Evolutionary conservation across 768 basidiomycete genomes (phyloP), one percentile per base, ranked within the genome.

Genomic region (Cystoderma amianthinum): DNA sequence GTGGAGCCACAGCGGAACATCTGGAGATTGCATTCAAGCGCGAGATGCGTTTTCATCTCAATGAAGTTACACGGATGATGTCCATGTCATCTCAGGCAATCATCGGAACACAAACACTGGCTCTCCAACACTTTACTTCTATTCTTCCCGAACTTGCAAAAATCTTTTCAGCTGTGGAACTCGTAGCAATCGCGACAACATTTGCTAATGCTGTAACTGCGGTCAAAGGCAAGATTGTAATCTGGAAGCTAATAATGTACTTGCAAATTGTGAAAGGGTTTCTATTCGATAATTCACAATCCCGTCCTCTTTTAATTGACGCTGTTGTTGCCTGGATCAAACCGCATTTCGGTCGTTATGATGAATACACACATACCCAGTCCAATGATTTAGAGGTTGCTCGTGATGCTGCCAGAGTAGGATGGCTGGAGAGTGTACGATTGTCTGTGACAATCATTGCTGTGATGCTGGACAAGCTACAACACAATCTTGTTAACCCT

Each of bases 101-200:
- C 58, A 91, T 98, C 37, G 95, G 95, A 38, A 95, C 95, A 2
- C 95, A 98, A 56, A 92, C 91, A 1, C 83, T 95, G 45, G 92
- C 92, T 4, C 69, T 96, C 10, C 91, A 94, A 55, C 86, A 93
- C 61, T 97, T 96, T 57, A 85, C 90, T 2, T 85, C 89, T 17
- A 87, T 95, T 47, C 69, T 98, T 7, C 92, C 94, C 3, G 88
- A 92, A 55, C 70, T 97, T 15, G 71, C 80, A 23, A 82, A 86
- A 52, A 81, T 93, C 15, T 93, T 90, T 55, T 62, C 76, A 12
- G 80, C 75, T 4, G 75, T 86, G 6, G 93, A 97, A 56, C 78
- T 96, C 7, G 89, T 94, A 18, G 80, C 87, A 10, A 78, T 94
- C 45, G 82, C 82, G 9, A 90, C 91, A 13, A 78, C 79, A 12